Percentiles rank a stretch among this genome's conserved stretches.
Evolutionary conservation across 2,329 filamentous ascomycete species (phyloP).

Genomic region (Leptographium flavum): DNA sequence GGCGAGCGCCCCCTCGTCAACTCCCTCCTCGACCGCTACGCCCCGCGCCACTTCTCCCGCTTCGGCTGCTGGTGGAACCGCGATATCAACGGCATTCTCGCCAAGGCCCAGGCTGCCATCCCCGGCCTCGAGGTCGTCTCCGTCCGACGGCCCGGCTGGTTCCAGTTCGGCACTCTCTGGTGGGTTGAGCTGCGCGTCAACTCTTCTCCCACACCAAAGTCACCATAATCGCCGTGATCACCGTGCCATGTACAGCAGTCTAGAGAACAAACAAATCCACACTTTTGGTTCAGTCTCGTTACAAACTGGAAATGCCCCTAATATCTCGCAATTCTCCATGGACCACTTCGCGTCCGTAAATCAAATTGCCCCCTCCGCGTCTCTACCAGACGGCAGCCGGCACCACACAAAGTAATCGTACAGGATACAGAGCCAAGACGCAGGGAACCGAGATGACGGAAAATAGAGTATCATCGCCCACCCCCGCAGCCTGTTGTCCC

Average conservation of each 20-base stretch:
- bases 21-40: conserved; percentile 37
- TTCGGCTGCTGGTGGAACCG: conserved; percentile 59
- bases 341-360: not conserved
- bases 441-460: not conserved
- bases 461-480: not conserved
- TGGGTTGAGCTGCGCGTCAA: conserved; percentile 40
- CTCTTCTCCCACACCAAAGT: conserved; percentile 4
- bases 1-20: conserved; percentile 41
- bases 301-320: conserved; percentile 1
- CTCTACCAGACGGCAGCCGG: not conserved
- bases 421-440: not conserved
- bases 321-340: not conserved
- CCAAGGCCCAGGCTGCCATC: conserved; percentile 29
- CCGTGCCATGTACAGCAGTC: too few species aligned
- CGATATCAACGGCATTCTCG: conserved; percentile 41
- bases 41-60: conserved; percentile 38
- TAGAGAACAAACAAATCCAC: not conserved
- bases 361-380: not conserved
- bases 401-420: conserved; percentile 1
- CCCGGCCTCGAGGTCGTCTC: conserved; percentile 43
- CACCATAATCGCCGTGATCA: not conserved
- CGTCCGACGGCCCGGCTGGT: conserved; percentile 34
- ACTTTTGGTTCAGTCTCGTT: conserved; percentile 3
- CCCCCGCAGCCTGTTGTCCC: not conserved
- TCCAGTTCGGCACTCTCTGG: conserved; percentile 43